A percentile compares a stretch with the other conserved stretches of the same genome.
Evolutionary conservation across 768 basidiomycete species (phyloP).

Genomic region (Suillus tomentosus): DNA sequence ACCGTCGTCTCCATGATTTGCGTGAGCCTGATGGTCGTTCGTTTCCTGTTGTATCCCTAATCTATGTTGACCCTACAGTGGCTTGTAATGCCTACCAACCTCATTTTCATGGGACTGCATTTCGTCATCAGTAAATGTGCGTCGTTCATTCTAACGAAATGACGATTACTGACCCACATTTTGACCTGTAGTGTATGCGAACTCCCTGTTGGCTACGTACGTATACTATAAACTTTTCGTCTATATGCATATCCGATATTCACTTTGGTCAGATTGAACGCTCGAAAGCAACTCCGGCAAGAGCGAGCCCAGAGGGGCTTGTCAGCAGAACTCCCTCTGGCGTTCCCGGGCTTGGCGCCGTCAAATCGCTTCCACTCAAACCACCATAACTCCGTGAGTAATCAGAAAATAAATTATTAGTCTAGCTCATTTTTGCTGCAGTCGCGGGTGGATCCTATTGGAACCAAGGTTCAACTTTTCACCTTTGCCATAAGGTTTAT

Average conservation of each 20-base stretch:
- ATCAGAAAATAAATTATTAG: neutral
- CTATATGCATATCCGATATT: neutral
- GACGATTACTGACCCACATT: neutral
- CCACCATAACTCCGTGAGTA: neutral
- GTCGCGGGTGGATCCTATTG: slow-evolving; percentile 17
- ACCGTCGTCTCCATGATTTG: slow-evolving; percentile 45
- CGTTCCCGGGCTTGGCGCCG: slow-evolving; percentile 24
- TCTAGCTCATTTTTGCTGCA: slow-evolving; percentile 7
- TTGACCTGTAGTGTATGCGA: slow-evolving; percentile 45
- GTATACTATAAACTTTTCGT: slow-evolving; percentile 5
- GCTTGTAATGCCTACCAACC: slow-evolving; percentile 47
- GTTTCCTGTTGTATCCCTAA: neutral
- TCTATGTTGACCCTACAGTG: slow-evolving; percentile 32
- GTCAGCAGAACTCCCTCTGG: slow-evolving; percentile 31
- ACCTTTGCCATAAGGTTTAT: neutral
- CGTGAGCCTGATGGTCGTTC: slow-evolving; percentile 30
- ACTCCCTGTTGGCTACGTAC: slow-evolving; percentile 49
- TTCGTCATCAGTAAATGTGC: slow-evolving; percentile 55
- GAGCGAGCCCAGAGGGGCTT: slow-evolving; percentile 29
- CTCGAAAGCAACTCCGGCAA: slow-evolving; percentile 35
- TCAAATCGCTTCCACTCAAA: slow-evolving; percentile 18
- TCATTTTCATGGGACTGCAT: slow-evolving; percentile 55
- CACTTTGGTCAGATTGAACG: slow-evolving; percentile 35
- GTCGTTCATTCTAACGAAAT: slow-evolving; percentile 11
- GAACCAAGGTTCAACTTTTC: slow-evolving; percentile 24